phyloP scores from a whole-genome alignment of 768 basidiomycete species.

The Suillus ampliporus region DNA sequence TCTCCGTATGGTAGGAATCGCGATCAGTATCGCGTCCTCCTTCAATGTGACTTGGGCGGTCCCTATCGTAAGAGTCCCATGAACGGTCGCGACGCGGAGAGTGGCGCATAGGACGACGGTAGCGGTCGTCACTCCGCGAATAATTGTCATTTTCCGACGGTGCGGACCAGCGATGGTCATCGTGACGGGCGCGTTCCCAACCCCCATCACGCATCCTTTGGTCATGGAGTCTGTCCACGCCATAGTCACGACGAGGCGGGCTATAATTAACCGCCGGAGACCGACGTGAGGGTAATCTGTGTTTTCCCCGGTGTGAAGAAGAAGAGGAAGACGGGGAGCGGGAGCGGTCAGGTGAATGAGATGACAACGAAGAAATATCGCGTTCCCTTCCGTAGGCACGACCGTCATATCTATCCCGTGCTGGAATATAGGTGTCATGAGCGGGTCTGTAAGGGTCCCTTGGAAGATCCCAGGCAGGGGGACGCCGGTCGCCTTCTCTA shows the following conservation, averaged over 20 bases:
- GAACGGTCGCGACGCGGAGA: slow-evolving; percentile 21
- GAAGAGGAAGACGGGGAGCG: slow-evolving; percentile 46
- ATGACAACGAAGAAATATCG: slow-evolving; percentile 23
- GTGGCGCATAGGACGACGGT: slow-evolving; percentile 19
- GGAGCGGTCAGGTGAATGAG: slow-evolving; percentile 42
- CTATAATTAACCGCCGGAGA: slow-evolving; percentile 44
- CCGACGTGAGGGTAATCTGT: slow-evolving; percentile 43
- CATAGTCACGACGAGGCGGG: slow-evolving; percentile 43
- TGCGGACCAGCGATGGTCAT: slow-evolving; percentile 19
- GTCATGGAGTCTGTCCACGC: slow-evolving; percentile 40
- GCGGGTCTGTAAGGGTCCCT: slow-evolving; percentile 30
- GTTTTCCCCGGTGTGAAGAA: slow-evolving; percentile 38
- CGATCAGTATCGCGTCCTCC: slow-evolving; percentile 13
- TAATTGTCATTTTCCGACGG: slow-evolving; percentile 15
- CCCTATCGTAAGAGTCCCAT: slow-evolving; percentile 16
- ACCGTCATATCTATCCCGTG: slow-evolving; percentile 32
- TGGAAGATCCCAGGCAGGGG: slow-evolving; percentile 24
- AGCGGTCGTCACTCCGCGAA: slow-evolving; percentile 15
- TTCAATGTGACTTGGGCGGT: slow-evolving; percentile 16
- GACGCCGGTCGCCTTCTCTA: slow-evolving; percentile 33
- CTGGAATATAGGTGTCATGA: slow-evolving; percentile 21
- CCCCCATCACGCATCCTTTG: slow-evolving; percentile 43
- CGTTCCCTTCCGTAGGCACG: slow-evolving; percentile 29
- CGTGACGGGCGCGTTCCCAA: slow-evolving; percentile 35
- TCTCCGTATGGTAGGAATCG: slow-evolving; percentile 10